Evolutionary conservation across 2,329 filamentous ascomycete species (phyloP), one percentile per base, ranked within the genome.

Genomic region (Aspergillus sp.): DNA sequence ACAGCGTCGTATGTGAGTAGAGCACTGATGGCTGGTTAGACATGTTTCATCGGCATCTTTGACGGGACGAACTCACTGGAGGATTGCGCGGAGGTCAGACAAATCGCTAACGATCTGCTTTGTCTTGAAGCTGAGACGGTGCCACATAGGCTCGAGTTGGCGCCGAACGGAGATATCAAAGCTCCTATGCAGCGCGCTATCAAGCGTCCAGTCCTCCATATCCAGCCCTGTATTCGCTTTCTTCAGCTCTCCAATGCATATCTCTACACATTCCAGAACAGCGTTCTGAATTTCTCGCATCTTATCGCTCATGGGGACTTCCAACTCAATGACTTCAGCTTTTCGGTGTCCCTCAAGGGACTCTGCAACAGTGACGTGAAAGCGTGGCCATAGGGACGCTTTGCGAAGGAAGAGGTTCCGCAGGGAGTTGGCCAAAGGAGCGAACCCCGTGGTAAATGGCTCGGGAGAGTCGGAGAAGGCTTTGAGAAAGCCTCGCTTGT

Each of bases 61-160:
- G 6, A n/a, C 32, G 9, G 20, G 25, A 16, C 5, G 21, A 13
- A 50, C 21, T 31, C 79, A 88, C 71, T 93, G 88, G 14, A 99
- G 80, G 70, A 97, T 87, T 19, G 85, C 86, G 52, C 93, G 84
- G 34, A 99, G 79, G 16, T 96, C 86, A 0, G 87, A 88, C 61
- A 99, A 72, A 68, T 97, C 94, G 63, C 87, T 88, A 52, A 96
- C 93, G 61, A 99, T 96, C 72, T 97, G 92, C 64, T 88, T 90
- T 2, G 93, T 97, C 72, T 94, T 91, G 81, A 89, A 96, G 70
- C 89, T 97, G 47, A 96, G 89, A 49, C 94, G 85, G 75, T 99
- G 94, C 94, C 94, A 99, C 53, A 97, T 92, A 4, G 93, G 92
- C 66, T 97, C 92, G 16, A 99, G 78, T 71, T 99, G 94, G 53